These are phyloP conservation scores for Echeveria elegans DNA, from an alignment of 164 flowering plant species.

Conservation along the genomic window DNA sequence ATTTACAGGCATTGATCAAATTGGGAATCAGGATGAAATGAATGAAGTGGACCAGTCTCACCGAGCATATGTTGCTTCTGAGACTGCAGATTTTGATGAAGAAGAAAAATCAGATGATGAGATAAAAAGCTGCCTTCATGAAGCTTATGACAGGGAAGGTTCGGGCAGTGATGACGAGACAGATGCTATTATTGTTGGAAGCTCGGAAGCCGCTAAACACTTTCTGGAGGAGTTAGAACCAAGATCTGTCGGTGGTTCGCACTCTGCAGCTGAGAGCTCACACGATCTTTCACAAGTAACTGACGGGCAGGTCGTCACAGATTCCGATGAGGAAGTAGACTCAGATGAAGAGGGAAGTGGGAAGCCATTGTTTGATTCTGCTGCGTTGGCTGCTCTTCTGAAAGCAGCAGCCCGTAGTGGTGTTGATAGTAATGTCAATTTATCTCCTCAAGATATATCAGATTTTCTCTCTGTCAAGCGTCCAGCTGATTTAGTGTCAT, in stretches of 20 bases:
- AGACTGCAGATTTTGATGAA: no score
- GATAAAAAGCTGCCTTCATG: no score
- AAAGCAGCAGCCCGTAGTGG: slow-evolving; percentile 70
- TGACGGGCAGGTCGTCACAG: slow-evolving; percentile 79
- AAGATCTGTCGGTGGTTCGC: no score
- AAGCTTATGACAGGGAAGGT: no score
- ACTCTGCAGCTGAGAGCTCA: slow-evolving; percentile 21
- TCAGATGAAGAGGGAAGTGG: slow-evolving; percentile 76
- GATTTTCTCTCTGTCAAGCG: slow-evolving; percentile 75
- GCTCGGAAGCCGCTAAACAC: no score
- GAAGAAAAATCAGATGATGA: no score
- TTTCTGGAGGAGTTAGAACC: no score
- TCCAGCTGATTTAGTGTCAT: slow-evolving; percentile 86
- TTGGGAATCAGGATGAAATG: background rate
- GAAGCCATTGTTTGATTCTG: slow-evolving; percentile 73
- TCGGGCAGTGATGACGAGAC: no score
- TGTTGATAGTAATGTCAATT: slow-evolving; percentile 43
- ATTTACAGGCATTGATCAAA: background rate
- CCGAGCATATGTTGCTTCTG: no score
- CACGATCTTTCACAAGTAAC: slow-evolving; percentile 32
- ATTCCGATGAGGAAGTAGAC: slow-evolving; percentile 84
- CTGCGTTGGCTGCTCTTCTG: slow-evolving; percentile 81
- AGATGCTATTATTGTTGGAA: no score
- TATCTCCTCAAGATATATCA: slow-evolving; percentile 64
- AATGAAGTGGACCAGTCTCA: background rate